A percentile compares a stretch with the other conserved stretches of the same genome.
Conservation (phyloP, 306 rosid species). For the Castanopsis chinensis region DNA sequence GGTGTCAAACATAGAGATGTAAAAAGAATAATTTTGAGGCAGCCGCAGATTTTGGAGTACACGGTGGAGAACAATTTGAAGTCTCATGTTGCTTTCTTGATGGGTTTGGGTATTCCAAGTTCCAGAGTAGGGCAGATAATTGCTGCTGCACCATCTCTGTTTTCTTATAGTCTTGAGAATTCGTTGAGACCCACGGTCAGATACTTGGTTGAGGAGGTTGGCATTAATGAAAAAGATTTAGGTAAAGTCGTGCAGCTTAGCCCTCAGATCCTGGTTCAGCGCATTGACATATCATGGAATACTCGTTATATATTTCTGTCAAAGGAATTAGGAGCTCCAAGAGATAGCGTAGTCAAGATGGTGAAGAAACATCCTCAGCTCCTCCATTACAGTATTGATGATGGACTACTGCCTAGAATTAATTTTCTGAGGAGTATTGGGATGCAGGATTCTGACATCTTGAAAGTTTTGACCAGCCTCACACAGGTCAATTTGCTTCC, state of each 20-base stretch:
- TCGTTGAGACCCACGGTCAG: slow-evolving; percentile 85
- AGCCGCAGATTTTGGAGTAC: slow-evolving; percentile 85
- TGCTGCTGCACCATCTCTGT: slow-evolving; percentile 73
- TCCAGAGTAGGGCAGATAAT: slow-evolving; percentile 87
- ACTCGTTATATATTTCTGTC: slow-evolving; percentile 71
- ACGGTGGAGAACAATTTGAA: slow-evolving; percentile 86
- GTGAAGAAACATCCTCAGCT: slow-evolving; percentile 94
- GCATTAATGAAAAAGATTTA: slow-evolving; percentile 86
- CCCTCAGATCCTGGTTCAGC: slow-evolving; percentile 92
- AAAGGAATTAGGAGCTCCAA: slow-evolving; percentile 88
- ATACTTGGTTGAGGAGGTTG: slow-evolving; percentile 92
- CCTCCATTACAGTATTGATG: slow-evolving; percentile 93
- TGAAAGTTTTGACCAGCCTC: slow-evolving; percentile 88
- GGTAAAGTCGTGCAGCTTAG: slow-evolving; percentile 93
- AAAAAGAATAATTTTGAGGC: slow-evolving; percentile 80
- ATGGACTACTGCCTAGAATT: slow-evolving; percentile 87
- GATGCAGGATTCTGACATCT: slow-evolving; percentile 79
- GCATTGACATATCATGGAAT: slow-evolving; percentile 85
- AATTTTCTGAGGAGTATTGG: slow-evolving; percentile 94
- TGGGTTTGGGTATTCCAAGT: slow-evolving; percentile 69
- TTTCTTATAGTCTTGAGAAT: slow-evolving; percentile 88
- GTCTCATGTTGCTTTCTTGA: slow-evolving; percentile 79
- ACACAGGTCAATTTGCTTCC: slow-evolving; percentile 63
- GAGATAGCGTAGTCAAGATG: slow-evolving; percentile 91
- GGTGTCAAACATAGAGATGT: slow-evolving; percentile 90